Base-by-base conservation (phyloP, 2,329 filamentous ascomycete genomes). In the Colletotrichum sp. region DNA sequence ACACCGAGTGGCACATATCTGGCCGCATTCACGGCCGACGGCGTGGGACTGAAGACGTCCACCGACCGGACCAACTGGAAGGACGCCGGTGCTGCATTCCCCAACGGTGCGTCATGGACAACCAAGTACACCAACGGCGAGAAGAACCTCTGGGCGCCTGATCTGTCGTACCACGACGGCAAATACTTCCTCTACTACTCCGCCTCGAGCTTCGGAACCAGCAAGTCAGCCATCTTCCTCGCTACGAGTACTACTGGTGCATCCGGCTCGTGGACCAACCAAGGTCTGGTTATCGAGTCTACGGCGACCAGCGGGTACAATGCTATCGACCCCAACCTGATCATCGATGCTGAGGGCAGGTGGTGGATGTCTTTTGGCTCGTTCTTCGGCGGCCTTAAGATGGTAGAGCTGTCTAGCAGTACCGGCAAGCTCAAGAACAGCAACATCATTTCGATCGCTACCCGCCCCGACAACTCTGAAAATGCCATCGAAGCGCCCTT, bases 131-230 rank as follows among this genome's bases (percentile, higher is more conserved):
- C 82, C 30, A 72, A 75, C 9, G 81, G 81, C 21, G 81, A 79
- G 2, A 78, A 76, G 72, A 84, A 83, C 67, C 82, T 84, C 34
- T 86, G 75, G 90, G 91, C 92, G 0, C 92, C 92, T 0, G 91
- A 93, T 78, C 87, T 91, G 8, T 84, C 86, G 1, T 83, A 81
- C 76, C 81, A 78, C 49, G 79, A 83, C 68, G 81, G 79, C 2
- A 75, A 79, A 69, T 83, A 83, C 79, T 83, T 79, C 49, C 59
- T 83, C 16, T 83, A 83, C 80, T 83, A 83, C 73, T 83, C 82
- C 0, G 82, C 82, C 6, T 83, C 82, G 9, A 78, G 78, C 1
- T 83, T 83, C 8, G 82, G 82, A 1, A 72, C 77, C n/a, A 75
- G 73, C 8, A 78, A 75, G 18, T 83, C 82, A 10, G 82, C 81